A percentile compares a stretch with the other conserved stretches of the same genome.
phyloP scores from a whole-genome alignment of 2,329 filamentous ascomycete species.

The Albifimbria verrucaria region DNA sequence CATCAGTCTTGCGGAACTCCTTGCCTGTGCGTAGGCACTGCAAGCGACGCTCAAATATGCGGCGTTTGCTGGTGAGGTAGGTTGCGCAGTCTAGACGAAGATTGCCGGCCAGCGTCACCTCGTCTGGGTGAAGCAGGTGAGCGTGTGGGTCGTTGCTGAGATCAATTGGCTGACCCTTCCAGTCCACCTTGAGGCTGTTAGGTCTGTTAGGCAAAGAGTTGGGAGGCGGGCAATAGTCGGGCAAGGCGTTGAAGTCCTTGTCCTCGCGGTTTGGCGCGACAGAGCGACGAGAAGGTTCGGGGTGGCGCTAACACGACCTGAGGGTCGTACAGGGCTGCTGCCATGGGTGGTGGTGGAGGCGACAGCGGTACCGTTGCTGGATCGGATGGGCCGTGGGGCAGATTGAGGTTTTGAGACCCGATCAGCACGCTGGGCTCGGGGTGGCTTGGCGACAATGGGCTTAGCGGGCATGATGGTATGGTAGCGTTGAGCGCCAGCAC shows the following conservation, averaged over 20 bases:
- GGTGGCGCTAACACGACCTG: constrained; percentile 39
- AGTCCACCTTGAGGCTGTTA: constrained; percentile 78
- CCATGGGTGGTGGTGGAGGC: constrained; percentile 19
- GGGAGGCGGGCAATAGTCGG: constrained; percentile 69
- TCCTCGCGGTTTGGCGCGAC: constrained; percentile 72
- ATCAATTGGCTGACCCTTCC: constrained; percentile 79
- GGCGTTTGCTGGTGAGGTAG: constrained; percentile 88
- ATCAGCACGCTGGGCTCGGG: constrained; percentile 26
- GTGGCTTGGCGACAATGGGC: constrained; percentile 24
- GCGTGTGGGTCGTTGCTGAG: constrained; percentile 69
- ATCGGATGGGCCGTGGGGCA: constrained; percentile 32
- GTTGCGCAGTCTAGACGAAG: constrained; percentile 82
- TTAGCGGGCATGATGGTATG: constrained; percentile 43
- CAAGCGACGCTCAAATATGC: constrained; percentile 78
- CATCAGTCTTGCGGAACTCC: constrained; percentile 92
- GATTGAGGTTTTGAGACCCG: constrained; percentile 33
- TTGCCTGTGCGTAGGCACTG: constrained; percentile 66
- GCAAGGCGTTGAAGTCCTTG: constrained; percentile 71
- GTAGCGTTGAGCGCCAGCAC: constrained; percentile 26
- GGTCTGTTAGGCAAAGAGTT: constrained; percentile 61
- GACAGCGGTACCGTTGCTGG: constrained; percentile 16
- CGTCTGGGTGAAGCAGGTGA: constrained; percentile 71
- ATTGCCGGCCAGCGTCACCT: constrained; percentile 71
- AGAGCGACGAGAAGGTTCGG: constrained; percentile 50
- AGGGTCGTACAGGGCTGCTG: constrained; percentile 23